phyloP scores from a whole-genome alignment of 2,329 filamentous ascomycete species.

The Sodiomyces alkalinus region DNA sequence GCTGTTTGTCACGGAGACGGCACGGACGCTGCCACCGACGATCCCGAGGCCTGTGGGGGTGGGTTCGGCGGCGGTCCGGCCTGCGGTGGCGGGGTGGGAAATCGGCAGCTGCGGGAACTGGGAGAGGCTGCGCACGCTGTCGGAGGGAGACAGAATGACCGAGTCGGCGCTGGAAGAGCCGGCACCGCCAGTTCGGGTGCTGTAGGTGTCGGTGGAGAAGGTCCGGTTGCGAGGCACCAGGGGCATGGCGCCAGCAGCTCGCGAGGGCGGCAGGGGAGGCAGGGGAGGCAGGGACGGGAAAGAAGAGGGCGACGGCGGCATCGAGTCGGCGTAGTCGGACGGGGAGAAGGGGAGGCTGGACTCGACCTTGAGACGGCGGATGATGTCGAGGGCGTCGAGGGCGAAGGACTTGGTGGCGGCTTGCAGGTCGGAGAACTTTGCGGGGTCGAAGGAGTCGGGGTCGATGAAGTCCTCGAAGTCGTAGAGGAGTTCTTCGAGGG shows the following conservation, averaged over 20 bases:
- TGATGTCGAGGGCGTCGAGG: slow-evolving; percentile 20
- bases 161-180: not conserved
- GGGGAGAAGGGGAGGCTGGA: no score
- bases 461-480: slow-evolving; percentile 28
- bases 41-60: no score
- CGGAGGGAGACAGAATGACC: not conserved
- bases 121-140: slow-evolving; percentile 1
- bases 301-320: no score
- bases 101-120: slow-evolving; percentile 1
- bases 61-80: no score
- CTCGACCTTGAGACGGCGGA: slow-evolving; percentile 13
- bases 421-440: slow-evolving; percentile 21
- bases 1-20: no score
- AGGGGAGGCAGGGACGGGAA: slow-evolving; percentile 5
- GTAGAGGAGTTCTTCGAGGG: slow-evolving; percentile 24
- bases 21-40: no score
- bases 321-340: no score
- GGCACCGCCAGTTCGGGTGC: not conserved
- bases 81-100: no score
- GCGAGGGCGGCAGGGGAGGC: slow-evolving; percentile 1
- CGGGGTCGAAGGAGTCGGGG: slow-evolving; percentile 18
- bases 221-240: no score
- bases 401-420: slow-evolving; percentile 23
- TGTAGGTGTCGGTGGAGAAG: not conserved
- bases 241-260: not conserved